phyloP scores from a whole-genome alignment of 106 monocot genomes.

The Apostasia ramifera region DNA sequence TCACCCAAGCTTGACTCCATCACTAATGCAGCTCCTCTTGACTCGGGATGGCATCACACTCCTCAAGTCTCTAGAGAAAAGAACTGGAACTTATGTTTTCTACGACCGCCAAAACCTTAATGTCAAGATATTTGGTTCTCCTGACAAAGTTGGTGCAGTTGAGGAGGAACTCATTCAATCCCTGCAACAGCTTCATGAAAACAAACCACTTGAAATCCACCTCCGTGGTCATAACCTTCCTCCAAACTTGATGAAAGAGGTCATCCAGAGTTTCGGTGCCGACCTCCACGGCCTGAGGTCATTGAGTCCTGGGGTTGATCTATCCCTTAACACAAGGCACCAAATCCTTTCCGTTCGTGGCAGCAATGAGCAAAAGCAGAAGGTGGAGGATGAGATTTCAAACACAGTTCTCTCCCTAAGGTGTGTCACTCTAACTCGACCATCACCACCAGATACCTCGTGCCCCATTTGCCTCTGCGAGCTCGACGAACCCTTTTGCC shows the following conservation, averaged over 20 bases:
- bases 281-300: constrained; percentile 51
- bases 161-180: constrained; percentile 47
- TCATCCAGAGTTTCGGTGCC: constrained; percentile 58
- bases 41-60: constrained; percentile 54
- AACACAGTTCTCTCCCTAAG: constrained; percentile 15
- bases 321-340: constrained; percentile 43
- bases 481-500: constrained; percentile 67
- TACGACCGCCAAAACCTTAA: constrained; percentile 57
- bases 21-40: constrained; percentile 28
- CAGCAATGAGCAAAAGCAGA: constrained; percentile 51
- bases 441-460: constrained; percentile 18
- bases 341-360: constrained; percentile 58
- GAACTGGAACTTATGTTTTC: constrained; percentile 55
- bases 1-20: constrained; percentile 41
- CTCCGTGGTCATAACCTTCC: constrained; percentile 55
- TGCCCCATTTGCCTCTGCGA: constrained; percentile 93
- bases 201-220: constrained; percentile 47
- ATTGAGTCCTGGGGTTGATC: constrained; percentile 38
- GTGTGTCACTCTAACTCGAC: neutral
- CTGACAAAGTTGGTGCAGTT: constrained; percentile 17
- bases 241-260: constrained; percentile 69
- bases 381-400: constrained; percentile 46
- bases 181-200: constrained; percentile 46
- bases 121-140: constrained; percentile 57
- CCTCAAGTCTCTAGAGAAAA: constrained; percentile 44